Conservation (phyloP, 805 yeast species). For the Ogataea nonfermentans region DNA sequence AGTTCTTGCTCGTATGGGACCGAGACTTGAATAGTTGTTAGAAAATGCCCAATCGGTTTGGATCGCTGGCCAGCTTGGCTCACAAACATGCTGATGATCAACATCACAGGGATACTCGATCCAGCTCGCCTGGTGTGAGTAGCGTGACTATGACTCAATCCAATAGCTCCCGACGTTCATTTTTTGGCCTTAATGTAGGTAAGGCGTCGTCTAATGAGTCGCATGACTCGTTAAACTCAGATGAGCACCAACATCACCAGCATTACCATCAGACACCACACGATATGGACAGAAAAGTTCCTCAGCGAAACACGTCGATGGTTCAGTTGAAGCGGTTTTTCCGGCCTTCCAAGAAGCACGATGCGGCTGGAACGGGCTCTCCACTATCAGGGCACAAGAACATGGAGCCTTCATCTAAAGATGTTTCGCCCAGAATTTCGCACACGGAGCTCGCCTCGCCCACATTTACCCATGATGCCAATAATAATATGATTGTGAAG, state of each 20-base stretch:
- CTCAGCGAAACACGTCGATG: constrained; percentile 45
- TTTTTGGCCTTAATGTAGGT: constrained; percentile 31
- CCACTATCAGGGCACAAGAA: constrained; percentile 31
- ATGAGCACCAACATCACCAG: constrained; percentile 23
- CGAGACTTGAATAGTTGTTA: background rate
- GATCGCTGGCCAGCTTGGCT: constrained; percentile 24
- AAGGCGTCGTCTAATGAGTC: constrained; percentile 33
- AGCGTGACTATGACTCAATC: constrained; percentile 25
- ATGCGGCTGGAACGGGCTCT: constrained; percentile 20
- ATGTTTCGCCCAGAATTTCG: constrained; percentile 23
- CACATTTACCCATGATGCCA: constrained; percentile 39
- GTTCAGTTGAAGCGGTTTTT: constrained; percentile 71
- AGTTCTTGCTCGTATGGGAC: background rate
- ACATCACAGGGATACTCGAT: constrained; percentile 15
- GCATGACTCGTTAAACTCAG: constrained; percentile 25
- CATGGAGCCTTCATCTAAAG: constrained; percentile 20
- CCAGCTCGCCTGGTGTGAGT: constrained; percentile 16
- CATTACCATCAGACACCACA: constrained; percentile 21
- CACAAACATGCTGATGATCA: constrained; percentile 28
- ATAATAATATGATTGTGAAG: constrained; percentile 40
- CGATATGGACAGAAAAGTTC: constrained; percentile 7
- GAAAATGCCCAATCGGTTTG: constrained; percentile 32
- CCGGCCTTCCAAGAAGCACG: constrained; percentile 47
- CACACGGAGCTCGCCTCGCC: constrained; percentile 30
- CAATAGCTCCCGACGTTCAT: constrained; percentile 28